Conservation (phyloP, 2,329 filamentous ascomycete genomes). For the Rosellinia necatrix region DNA sequence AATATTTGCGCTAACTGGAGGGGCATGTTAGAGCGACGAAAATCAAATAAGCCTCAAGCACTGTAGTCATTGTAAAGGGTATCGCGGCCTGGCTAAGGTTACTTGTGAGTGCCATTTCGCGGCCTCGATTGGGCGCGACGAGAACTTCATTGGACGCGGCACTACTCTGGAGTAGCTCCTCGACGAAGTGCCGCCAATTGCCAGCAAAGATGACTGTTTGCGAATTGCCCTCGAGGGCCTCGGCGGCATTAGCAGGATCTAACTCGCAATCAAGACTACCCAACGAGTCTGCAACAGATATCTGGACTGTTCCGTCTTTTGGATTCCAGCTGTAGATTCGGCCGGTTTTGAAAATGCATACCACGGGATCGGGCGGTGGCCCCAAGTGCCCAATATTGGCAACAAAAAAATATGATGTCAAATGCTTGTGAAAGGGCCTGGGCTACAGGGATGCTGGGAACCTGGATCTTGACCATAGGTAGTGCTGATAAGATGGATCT, state of each 20-base stretch:
- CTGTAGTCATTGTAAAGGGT: neutral
- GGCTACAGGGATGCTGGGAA: neutral
- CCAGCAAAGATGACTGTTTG: neutral
- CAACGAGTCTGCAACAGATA: neutral
- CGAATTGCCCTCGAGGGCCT: neutral
- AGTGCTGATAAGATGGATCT: neutral
- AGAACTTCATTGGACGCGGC: neutral
- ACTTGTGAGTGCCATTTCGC: neutral
- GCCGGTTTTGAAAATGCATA: neutral
- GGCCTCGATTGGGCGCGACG: neutral
- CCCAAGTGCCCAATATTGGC: neutral
- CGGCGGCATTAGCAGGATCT: neutral
- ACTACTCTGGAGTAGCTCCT: neutral
- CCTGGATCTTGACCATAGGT: neutral
- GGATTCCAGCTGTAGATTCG: neutral
- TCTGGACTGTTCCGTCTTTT: slow-evolving; percentile 4
- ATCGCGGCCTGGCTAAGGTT: slow-evolving; percentile 3
- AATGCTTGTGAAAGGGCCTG: neutral
- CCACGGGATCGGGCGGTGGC: neutral
- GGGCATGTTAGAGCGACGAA: slow-evolving; percentile 5
- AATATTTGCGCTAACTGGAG: slow-evolving; percentile 5
- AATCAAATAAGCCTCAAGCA: neutral
- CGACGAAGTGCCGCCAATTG: neutral
- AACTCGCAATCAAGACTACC: slow-evolving; percentile 2
- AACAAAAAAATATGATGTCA: neutral